Base-by-base conservation (phyloP, 2,329 filamentous ascomycete genomes). In the Tolypocladium tropicale region DNA sequence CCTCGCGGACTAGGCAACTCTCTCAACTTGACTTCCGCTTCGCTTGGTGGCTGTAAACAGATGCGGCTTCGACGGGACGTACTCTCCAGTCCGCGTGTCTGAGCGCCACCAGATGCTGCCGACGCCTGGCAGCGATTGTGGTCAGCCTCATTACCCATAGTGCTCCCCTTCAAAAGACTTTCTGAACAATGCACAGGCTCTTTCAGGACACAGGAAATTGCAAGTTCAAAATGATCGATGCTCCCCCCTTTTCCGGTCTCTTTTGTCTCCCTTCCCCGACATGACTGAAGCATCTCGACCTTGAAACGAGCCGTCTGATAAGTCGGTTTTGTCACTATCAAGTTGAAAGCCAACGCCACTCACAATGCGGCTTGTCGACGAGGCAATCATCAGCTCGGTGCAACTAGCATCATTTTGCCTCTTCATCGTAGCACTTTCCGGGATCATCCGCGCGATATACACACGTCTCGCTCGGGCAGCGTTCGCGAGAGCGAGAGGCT, bases 401-500 rank as follows among this genome's bases (percentile, higher is more conserved):
- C 25, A 49, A 11, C 46, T 32, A 21, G 18, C 18, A 52, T 52
- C 30, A 3, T 4, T 33, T n/a, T 33, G 23, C n/a, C 23, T 64
- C 16, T 53, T 65, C 6, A n/a, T 64, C 25, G 16, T 65, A 1
- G 56, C 23, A 18, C 9, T 62, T 18, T 57, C 60, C 2, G 23
- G 64, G 16, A 56, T 63, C 6, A 34, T 63, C 11, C 53, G 57
- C 3, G 21, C 55, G 30, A 4, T 60, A 48, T 59, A 59, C 53
- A 60, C 54, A 39, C 57, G 53, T 49, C 7, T 65, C 21, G 52
- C 48, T 12, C 55, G 59, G 56, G 56, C 58, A 55, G 56, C 33
- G 14, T 55, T 66, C 43, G 56, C 62, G 28, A 58, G 59, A n/a
- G 55, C 48, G 1, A 53, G 46, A 4, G 65, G 66, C 16, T 69